Conservation (phyloP, 129 eudicot genomes). For the Flaveria ramosissima region DNA sequence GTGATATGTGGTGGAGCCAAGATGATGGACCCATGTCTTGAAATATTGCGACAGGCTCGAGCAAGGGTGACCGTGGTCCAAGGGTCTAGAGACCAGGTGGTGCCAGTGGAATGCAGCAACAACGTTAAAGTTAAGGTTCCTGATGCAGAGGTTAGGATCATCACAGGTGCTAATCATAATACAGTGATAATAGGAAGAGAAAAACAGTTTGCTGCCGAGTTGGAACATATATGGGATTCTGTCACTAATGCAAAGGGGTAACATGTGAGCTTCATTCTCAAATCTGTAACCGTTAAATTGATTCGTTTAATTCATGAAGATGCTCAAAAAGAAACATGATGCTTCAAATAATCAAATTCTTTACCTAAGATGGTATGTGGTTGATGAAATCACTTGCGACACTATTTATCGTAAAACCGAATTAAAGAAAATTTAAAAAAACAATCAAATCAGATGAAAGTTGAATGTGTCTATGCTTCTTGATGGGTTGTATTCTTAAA, state of each 20-base stretch:
- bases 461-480: too few species aligned
- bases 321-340: neutral
- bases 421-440: too few species aligned
- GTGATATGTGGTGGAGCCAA: conserved; percentile 79
- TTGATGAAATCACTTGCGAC: too few species aligned
- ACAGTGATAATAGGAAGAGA: conserved; percentile 56
- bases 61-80: conserved; percentile 52
- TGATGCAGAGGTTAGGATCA: conserved; percentile 48
- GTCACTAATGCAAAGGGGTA: conserved; percentile 18
- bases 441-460: too few species aligned
- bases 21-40: conserved; percentile 59
- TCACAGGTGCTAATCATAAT: conserved; percentile 55
- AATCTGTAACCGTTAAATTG: neutral
- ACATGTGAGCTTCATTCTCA: neutral
- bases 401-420: too few species aligned
- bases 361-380: too few species aligned
- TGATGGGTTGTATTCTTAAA: too few species aligned
- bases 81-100: conserved; percentile 64
- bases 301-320: neutral
- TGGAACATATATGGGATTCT: conserved; percentile 60
- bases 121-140: conserved; percentile 64
- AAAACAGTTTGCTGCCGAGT: conserved; percentile 51
- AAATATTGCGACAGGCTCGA: conserved; percentile 34
- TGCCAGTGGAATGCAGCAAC: conserved; percentile 73
- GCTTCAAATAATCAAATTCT: neutral